Evolutionary conservation across 352 stramenopile species (phyloP).

Genomic region (Phytophthora rubi): DNA sequence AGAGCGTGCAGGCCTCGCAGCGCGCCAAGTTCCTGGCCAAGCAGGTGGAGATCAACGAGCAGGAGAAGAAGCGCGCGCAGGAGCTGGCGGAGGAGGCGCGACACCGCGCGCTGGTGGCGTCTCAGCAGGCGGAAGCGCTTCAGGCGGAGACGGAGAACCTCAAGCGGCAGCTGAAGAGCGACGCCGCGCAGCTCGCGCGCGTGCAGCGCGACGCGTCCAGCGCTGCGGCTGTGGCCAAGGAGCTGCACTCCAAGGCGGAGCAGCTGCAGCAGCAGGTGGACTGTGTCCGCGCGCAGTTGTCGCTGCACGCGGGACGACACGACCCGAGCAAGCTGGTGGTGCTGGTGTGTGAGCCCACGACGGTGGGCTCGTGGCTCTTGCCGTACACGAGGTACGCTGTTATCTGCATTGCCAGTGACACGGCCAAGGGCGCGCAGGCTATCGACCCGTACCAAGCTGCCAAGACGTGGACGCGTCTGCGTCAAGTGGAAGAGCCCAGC

Average conservation of each 20-base stretch:
- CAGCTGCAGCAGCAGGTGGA: slow-evolving; percentile 81
- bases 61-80: slow-evolving; percentile 78
- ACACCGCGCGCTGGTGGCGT: slow-evolving; percentile 61
- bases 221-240: slow-evolving; percentile 65
- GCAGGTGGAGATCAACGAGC: slow-evolving; percentile 86
- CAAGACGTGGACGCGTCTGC: slow-evolving; percentile 80
- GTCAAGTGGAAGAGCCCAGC: slow-evolving; percentile 72
- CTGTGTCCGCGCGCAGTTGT: slow-evolving; percentile 75
- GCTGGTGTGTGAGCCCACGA: slow-evolving; percentile 80
- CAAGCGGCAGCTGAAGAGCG: slow-evolving; percentile 74
- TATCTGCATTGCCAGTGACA: slow-evolving; percentile 78
- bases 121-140: slow-evolving; percentile 72
- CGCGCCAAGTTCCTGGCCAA: slow-evolving; percentile 69
- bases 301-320: slow-evolving; percentile 74
- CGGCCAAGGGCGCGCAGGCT: slow-evolving; percentile 34
- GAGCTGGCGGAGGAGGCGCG: slow-evolving; percentile 73
- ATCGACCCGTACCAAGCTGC: slow-evolving; percentile 76
- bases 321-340: slow-evolving; percentile 85
- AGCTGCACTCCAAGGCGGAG: slow-evolving; percentile 75
- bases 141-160: slow-evolving; percentile 79
- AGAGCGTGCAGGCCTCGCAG: slow-evolving; percentile 76
- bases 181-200: slow-evolving; percentile 71
- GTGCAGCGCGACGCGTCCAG: slow-evolving; percentile 77
- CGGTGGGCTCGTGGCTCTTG: slow-evolving; percentile 82
- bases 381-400: slow-evolving; percentile 87